A percentile compares a stretch with the other conserved stretches of the same genome.
Conservation (phyloP, 768 basidiomycete species). For the Mycena amicta region DNA sequence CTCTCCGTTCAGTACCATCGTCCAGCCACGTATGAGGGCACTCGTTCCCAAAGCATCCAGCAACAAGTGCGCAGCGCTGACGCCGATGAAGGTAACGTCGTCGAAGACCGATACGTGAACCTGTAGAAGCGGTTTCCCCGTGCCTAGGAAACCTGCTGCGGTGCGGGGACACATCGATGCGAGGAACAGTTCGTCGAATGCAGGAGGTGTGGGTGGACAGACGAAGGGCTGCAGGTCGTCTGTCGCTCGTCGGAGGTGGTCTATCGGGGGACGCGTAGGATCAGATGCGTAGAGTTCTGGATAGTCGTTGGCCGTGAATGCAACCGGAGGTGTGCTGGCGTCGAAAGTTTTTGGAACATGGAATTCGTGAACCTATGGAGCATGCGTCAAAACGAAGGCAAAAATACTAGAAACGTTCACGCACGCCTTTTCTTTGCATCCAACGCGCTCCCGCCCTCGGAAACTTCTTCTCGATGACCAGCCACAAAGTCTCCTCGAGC, state of each 20-base stretch:
- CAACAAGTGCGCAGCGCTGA: constrained; percentile 8
- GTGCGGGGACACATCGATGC: constrained; percentile 2
- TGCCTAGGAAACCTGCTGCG: constrained; percentile 2
- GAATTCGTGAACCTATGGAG: constrained; percentile 13
- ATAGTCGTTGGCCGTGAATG: constrained; percentile 10
- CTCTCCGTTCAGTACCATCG: constrained; percentile 11
- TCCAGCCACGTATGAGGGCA: constrained; percentile 12
- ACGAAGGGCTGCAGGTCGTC: neutral
- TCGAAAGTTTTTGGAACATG: constrained; percentile 8
- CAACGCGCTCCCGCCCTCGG: neutral
- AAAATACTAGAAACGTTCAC: neutral
- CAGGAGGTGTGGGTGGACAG: neutral
- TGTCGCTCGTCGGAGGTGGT: neutral
- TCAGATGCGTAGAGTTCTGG: constrained; percentile 1
- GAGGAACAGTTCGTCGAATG: constrained; percentile 1
- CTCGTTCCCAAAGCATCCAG: constrained; percentile 14
- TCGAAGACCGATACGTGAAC: constrained; percentile 12
- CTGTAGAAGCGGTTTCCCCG: constrained; percentile 8
- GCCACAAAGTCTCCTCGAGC: neutral
- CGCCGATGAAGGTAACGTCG: constrained; percentile 14
- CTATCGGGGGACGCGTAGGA: neutral
- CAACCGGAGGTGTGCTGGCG: neutral
- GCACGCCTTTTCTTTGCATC: neutral
- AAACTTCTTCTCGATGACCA: neutral
- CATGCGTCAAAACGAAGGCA: neutral